Conservation (phyloP, 306 rosid species). For the Cicer cuneatum region DNA sequence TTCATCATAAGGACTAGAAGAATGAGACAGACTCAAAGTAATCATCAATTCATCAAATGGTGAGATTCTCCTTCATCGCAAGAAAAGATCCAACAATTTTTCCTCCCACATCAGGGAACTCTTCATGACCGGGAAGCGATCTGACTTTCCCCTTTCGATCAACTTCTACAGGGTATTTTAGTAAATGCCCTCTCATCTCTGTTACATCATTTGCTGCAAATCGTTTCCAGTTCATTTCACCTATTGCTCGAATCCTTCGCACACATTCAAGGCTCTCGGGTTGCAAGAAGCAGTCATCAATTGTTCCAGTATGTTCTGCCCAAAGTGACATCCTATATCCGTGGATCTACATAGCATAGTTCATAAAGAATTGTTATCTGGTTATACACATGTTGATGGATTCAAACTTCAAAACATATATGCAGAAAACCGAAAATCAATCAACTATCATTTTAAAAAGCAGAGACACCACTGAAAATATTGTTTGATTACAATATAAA, state of each 20-base stretch:
- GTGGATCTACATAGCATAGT: constrained; percentile 56
- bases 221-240: constrained; percentile 83
- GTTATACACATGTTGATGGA: constrained; percentile 18
- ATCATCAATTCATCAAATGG: constrained; percentile 59
- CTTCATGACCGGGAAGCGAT: constrained; percentile 75
- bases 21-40: constrained; percentile 11
- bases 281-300: constrained; percentile 71
- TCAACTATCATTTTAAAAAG: neutral
- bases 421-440: constrained; percentile 15
- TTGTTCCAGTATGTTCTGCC: constrained; percentile 86
- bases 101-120: constrained; percentile 94
- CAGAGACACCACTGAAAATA: neutral
- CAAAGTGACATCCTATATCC: constrained; percentile 98
- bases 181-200: constrained; percentile 81
- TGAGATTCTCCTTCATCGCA: constrained; percentile 90
- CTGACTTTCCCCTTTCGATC: constrained; percentile 82
- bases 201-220: constrained; percentile 73
- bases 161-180: constrained; percentile 89
- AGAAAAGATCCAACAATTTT: constrained; percentile 86
- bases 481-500: too few species aligned
- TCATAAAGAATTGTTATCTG: constrained; percentile 25
- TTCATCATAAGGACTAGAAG: constrained; percentile 16
- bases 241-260: constrained; percentile 67
- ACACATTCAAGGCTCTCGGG: constrained; percentile 94
- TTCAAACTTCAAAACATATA: constrained; percentile 6